A percentile compares a stretch with the other conserved stretches of the same genome.
phyloP scores from a whole-genome alignment of 371 early-diverging fungal species.

The Apophysomyces variabilis region DNA sequence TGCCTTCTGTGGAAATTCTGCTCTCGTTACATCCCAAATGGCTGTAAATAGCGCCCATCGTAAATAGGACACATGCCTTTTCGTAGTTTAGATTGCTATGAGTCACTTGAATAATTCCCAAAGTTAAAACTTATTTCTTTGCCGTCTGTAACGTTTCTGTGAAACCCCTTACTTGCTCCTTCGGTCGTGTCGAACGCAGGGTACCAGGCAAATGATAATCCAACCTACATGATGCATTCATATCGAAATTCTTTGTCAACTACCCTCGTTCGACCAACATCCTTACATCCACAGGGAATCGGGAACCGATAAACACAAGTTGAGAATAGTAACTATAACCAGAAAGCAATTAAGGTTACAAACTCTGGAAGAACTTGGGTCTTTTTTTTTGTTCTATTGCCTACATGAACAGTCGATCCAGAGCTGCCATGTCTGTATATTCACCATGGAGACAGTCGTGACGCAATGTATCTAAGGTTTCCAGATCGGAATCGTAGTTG shows the following conservation, averaged over 20 bases:
- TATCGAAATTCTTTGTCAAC: not conserved
- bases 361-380: too few relatives aligned
- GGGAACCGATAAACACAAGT: constrained; percentile 43
- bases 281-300: constrained; percentile 51
- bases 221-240: constrained; percentile 14
- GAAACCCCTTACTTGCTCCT: constrained; percentile 21
- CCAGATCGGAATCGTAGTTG: constrained; percentile 37
- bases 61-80: constrained; percentile 81
- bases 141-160: not conserved
- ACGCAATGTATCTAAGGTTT: constrained; percentile 35
- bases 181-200: constrained; percentile 17
- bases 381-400: not conserved
- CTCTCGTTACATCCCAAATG: constrained; percentile 75
- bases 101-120: constrained; percentile 25
- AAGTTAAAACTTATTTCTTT: not conserved
- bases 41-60: constrained; percentile 84
- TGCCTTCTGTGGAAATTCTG: constrained; percentile 70
- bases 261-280: not conserved
- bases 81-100: constrained; percentile 82
- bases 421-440: constrained; percentile 13
- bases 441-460: constrained; percentile 22
- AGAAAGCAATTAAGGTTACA: not conserved
- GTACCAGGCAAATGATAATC: constrained; percentile 22
- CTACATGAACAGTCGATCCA: constrained; percentile 40
- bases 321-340: constrained; percentile 48